Conservation (phyloP, 2,329 filamentous ascomycete genomes). For the Beauveria pseudobassiana region DNA sequence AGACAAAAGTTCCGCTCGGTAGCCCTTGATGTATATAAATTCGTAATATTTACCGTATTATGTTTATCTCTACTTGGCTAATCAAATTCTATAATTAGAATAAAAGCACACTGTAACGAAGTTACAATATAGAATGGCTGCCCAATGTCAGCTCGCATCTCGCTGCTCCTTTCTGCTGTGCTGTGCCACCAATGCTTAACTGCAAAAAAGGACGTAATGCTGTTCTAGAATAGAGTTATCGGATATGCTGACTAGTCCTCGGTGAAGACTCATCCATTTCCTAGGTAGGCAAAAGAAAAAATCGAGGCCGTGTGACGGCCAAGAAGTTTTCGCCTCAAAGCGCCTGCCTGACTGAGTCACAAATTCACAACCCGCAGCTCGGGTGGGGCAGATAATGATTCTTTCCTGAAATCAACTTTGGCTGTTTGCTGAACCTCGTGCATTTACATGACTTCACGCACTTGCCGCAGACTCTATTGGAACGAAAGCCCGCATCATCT, state of each 20-base stretch:
- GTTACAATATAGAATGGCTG: not conserved
- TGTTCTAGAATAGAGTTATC: too few relatives aligned
- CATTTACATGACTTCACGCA: not conserved
- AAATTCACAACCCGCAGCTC: not conserved
- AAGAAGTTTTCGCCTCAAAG: not conserved
- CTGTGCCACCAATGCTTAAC: not conserved
- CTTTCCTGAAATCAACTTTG: not conserved
- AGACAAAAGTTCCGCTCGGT: too few relatives aligned
- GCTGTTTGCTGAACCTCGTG: not conserved
- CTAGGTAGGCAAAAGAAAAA: not conserved
- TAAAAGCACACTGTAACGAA: not conserved
- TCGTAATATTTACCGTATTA: too few relatives aligned
- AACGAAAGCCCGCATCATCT: not conserved
- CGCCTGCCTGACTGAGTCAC: constrained; percentile 1
- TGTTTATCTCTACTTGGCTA: too few relatives aligned
- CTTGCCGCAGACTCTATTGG: not conserved
- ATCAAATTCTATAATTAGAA: too few relatives aligned
- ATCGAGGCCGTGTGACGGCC: not conserved
- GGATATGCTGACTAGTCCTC: not conserved
- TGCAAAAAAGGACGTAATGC: not conserved
- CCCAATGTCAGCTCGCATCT: not conserved
- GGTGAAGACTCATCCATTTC: not conserved
- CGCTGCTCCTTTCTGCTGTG: not conserved
- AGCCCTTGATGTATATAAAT: too few relatives aligned
- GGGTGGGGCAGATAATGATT: constrained; percentile 4